These are phyloP conservation scores for Hevea brasiliensis DNA, from an alignment of 345 rosid species.

Conservation along the genomic window DNA sequence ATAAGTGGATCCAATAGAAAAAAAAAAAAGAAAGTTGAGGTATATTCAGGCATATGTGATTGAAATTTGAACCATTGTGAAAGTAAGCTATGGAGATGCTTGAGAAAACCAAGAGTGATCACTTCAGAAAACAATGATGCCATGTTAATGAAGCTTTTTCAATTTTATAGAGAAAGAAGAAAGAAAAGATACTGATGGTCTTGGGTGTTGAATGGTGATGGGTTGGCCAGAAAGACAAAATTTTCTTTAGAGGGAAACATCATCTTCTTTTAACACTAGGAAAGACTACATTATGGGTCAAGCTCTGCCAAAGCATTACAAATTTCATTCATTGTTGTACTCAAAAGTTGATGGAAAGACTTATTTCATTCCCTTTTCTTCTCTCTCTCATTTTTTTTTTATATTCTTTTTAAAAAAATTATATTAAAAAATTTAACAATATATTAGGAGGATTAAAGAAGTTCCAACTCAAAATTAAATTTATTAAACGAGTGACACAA, in stretches of 20 bases:
- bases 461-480: no score
- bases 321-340: conserved; percentile 11
- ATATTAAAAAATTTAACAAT: no score
- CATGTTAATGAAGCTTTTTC: conserved; percentile 16
- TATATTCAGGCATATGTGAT: neutral
- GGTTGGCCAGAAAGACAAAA: conserved; percentile 18
- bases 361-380: neutral
- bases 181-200: conserved; percentile 11
- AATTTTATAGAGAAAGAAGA: neutral
- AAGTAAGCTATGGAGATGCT: conserved; percentile 18
- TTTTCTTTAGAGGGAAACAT: conserved; percentile 9
- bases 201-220: no score
- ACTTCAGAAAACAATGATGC: conserved; percentile 6
- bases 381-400: neutral
- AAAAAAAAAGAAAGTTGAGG: neutral
- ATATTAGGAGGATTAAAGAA: no score
- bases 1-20: neutral
- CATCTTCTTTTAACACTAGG: conserved; percentile 14
- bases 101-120: conserved; percentile 17
- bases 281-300: conserved; percentile 18
- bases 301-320: conserved; percentile 10
- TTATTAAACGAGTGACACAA: no score
- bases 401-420: neutral
- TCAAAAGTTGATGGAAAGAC: conserved; percentile 1
- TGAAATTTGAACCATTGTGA: conserved; percentile 4